A percentile compares a stretch with the other conserved stretches of the same genome.
Evolutionary conservation across 148 eudicot genomes (phyloP).

Genomic region (Talinum fruticosum): DNA sequence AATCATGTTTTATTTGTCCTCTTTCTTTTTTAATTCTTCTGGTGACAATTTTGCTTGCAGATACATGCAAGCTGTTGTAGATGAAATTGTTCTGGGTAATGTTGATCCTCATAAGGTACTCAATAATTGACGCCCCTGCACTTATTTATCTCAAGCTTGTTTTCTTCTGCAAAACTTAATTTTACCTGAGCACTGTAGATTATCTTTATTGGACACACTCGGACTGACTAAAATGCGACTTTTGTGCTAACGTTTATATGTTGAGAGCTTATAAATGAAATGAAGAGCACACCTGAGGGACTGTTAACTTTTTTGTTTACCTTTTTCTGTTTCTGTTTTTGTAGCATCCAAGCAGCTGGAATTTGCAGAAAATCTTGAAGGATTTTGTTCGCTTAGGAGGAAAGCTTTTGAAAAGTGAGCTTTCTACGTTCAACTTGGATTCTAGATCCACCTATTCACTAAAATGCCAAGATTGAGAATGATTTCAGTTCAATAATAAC

Average conservation of each 20-base stretch:
- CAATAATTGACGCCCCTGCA: neutral
- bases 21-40: neutral
- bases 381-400: slow-evolving; percentile 60
- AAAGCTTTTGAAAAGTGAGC: slow-evolving; percentile 58
- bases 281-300: neutral
- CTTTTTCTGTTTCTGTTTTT: neutral
- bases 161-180: neutral
- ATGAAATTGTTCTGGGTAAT: slow-evolving; percentile 61
- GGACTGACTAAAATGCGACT: neutral
- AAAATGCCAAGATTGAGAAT: neutral
- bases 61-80: slow-evolving; percentile 97
- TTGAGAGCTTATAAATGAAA: neutral
- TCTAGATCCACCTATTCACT: neutral
- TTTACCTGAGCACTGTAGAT: neutral
- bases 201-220: neutral
- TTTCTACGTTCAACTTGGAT: neutral
- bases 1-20: neutral
- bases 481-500: slow-evolving; percentile 4
- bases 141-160: neutral
- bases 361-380: slow-evolving; percentile 56
- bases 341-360: slow-evolving; percentile 84
- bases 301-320: slow-evolving; percentile 9
- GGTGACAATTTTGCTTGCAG: slow-evolving; percentile 35
- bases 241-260: neutral
- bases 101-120: slow-evolving; percentile 72